Conservation (phyloP, 192 early-diverging fungal genomes). For the Lunasporangiospora selenospora region DNA sequence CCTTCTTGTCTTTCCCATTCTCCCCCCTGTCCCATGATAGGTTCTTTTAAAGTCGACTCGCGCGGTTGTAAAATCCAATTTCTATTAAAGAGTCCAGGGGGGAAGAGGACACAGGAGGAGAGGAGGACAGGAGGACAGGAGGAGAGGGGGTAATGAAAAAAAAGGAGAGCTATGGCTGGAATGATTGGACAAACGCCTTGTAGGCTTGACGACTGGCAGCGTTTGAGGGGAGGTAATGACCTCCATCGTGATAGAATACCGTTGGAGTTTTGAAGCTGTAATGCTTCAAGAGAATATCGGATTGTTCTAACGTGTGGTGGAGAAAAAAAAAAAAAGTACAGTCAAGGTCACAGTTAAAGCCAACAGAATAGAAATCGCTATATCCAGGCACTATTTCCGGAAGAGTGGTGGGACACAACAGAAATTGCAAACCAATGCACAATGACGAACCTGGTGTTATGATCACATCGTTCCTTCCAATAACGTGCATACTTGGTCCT, state of each 20-base stretch:
- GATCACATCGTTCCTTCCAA: slow-evolving; percentile 38
- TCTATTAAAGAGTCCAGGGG: not conserved
- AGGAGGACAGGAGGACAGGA: too few species aligned
- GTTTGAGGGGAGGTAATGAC: slow-evolving; percentile 40
- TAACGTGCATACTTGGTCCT: slow-evolving; percentile 42
- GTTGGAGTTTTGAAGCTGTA: slow-evolving; percentile 18
- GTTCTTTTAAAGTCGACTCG: not conserved
- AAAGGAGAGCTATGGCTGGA: not conserved
- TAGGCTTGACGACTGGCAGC: slow-evolving; percentile 41
- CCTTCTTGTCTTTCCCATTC: not conserved
- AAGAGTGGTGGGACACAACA: too few species aligned
- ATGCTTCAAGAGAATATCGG: slow-evolving; percentile 33
- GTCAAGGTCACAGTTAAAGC: too few species aligned
- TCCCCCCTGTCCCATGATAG: too few species aligned
- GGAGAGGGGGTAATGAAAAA: not conserved
- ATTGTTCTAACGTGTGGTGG: slow-evolving; percentile 29
- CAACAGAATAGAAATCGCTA: too few species aligned
- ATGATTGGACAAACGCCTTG: slow-evolving; percentile 40
- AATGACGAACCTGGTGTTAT: slow-evolving; percentile 38
- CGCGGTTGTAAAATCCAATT: too few species aligned
- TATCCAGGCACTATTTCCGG: too few species aligned
- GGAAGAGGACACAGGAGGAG: not conserved
- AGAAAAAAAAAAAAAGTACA: not conserved
- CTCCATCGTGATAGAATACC: slow-evolving; percentile 38
- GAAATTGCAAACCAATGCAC: too few species aligned